phyloP scores from a whole-genome alignment of 2,329 filamentous ascomycete species.

The Herpotrichia juniperi region DNA sequence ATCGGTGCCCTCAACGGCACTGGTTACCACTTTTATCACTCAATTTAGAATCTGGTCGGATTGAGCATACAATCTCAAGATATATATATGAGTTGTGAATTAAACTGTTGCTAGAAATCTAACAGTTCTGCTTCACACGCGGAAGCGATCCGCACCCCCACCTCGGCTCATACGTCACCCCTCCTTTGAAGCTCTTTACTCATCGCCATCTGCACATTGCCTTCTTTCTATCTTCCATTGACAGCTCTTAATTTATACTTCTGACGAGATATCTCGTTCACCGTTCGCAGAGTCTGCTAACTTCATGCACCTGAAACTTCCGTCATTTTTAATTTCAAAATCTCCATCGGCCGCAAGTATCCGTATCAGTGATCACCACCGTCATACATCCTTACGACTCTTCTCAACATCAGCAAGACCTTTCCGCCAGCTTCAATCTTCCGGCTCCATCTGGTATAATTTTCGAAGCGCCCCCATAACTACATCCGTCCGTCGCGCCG shows the following conservation, averaged over 20 bases:
- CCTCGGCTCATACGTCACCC: slow-evolving; percentile 4
- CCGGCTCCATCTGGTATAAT: neutral
- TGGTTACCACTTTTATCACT: slow-evolving; percentile 10
- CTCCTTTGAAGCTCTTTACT: neutral
- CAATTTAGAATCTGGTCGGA: neutral
- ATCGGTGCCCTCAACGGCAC: slow-evolving; percentile 34
- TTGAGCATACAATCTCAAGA: neutral
- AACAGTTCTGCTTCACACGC: neutral
- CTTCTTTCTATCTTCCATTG: neutral
- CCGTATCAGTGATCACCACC: neutral
- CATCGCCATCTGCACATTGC: neutral
- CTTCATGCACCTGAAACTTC: neutral
- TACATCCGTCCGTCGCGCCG: neutral
- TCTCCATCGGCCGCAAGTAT: neutral
- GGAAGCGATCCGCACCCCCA: neutral
- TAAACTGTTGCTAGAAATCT: neutral
- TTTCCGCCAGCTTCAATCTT: neutral
- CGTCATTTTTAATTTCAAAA: neutral
- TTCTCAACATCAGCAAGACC: neutral
- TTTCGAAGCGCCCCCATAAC: neutral
- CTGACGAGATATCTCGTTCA: too few species aligned
- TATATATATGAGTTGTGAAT: too few species aligned
- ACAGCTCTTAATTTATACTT: neutral
- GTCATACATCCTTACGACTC: neutral
- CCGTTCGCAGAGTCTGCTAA: too few species aligned